These are phyloP conservation scores for Epichloe bromicola DNA, from an alignment of 2,329 filamentous ascomycete genomes.

Conservation along the genomic window DNA sequence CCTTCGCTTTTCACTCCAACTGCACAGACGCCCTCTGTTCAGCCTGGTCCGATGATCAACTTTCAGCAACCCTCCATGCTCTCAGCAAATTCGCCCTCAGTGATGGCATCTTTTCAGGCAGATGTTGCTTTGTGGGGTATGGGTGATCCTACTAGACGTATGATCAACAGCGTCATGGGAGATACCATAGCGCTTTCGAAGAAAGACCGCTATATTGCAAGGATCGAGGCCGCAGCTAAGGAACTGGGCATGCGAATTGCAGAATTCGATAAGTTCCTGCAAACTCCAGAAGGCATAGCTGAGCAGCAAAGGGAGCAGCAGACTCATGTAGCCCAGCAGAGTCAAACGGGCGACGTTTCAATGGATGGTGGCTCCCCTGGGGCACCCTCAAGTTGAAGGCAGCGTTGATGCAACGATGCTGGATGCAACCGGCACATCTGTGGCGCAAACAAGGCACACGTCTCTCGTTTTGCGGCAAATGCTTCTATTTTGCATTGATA, in stretches of 20 bases:
- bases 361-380: slow-evolving; percentile 7
- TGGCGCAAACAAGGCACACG: background rate
- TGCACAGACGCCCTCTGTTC: background rate
- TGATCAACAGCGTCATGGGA: slow-evolving; percentile 28
- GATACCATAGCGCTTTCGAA: slow-evolving; percentile 31
- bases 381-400: background rate
- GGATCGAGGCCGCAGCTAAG: slow-evolving; percentile 40
- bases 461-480: background rate
- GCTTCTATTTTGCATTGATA: background rate
- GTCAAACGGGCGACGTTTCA: slow-evolving; percentile 8
- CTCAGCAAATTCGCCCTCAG: background rate
- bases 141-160: slow-evolving; percentile 9
- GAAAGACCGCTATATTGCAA: slow-evolving; percentile 32
- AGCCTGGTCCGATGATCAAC: slow-evolving; percentile 8
- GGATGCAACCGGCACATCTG: background rate
- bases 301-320: slow-evolving; percentile 14
- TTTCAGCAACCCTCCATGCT: slow-evolving; percentile 7
- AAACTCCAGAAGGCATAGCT: slow-evolving; percentile 14
- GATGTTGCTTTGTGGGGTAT: slow-evolving; percentile 23
- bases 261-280: slow-evolving; percentile 34
- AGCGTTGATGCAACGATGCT: background rate
- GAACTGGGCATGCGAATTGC: slow-evolving; percentile 40
- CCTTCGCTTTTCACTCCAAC: slow-evolving; percentile 11
- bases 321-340: slow-evolving; percentile 9
- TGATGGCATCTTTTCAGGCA: slow-evolving; percentile 1